A percentile compares a stretch with the other conserved stretches of the same genome.
These are phyloP conservation scores for Vitis hybrid DNA, from an alignment of 177 flowering plant species.

Conservation along the genomic window DNA sequence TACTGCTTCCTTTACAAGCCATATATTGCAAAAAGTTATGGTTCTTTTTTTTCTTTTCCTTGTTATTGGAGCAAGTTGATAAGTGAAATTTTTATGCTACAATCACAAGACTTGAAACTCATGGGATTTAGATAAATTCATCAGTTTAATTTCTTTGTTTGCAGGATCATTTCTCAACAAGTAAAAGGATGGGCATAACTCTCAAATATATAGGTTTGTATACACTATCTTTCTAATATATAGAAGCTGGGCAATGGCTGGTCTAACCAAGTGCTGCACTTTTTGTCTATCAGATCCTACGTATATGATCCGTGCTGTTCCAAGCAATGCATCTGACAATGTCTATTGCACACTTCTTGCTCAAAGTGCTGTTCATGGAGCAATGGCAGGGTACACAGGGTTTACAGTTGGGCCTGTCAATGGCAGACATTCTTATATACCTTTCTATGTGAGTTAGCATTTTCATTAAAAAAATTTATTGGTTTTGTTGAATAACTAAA, in stretches of 20 bases:
- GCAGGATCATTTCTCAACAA: slow-evolving; percentile 70
- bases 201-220: slow-evolving; percentile 85
- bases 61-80: too few species aligned
- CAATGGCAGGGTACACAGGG: slow-evolving; percentile 98
- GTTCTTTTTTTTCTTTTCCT: too few species aligned
- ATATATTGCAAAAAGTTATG: too few species aligned
- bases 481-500: too few species aligned
- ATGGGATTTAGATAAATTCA: too few species aligned
- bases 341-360: slow-evolving; percentile 97
- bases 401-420: slow-evolving; percentile 79
- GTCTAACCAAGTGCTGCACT: background rate
- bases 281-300: slow-evolving; percentile 71
- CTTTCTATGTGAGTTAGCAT: slow-evolving; percentile 55
- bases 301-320: slow-evolving; percentile 92
- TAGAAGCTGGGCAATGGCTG: background rate
- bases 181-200: slow-evolving; percentile 50
- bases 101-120: too few species aligned
- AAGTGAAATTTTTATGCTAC: too few species aligned
- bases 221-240: background rate
- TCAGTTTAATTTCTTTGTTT: background rate
- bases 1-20: too few species aligned
- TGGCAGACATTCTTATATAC: slow-evolving; percentile 86
- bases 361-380: slow-evolving; percentile 93
- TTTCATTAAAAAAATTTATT: background rate
- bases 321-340: slow-evolving; percentile 91